Percentiles rank a stretch among this genome's conserved stretches.
Conservation (phyloP, 306 rosid genomes). For the Fragaria nilgerrensis region DNA sequence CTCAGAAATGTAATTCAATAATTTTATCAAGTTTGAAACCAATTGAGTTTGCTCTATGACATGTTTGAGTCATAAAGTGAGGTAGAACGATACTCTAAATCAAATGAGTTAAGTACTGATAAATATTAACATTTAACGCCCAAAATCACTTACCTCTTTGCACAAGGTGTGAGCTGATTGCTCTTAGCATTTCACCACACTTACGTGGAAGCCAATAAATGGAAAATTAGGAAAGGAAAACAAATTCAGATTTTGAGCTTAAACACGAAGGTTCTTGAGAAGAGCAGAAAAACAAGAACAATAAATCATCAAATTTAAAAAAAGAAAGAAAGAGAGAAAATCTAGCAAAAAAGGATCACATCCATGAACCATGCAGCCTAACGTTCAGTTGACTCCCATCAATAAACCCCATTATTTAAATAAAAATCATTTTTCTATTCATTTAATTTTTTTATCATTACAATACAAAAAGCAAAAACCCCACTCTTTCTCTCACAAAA, state of each 20-base stretch:
- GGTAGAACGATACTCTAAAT: accelerated
- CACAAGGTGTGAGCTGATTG: neutral
- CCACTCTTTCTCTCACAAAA: constrained; percentile 25
- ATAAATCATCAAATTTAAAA: neutral
- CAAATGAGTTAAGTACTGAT: neutral
- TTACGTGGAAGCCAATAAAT: neutral
- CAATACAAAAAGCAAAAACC: constrained; percentile 7
- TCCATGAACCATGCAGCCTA: constrained; percentile 56
- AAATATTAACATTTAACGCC: neutral
- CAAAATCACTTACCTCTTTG: neutral
- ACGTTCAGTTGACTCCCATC: constrained; percentile 59
- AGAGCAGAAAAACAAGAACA: neutral
- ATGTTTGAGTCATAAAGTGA: neutral
- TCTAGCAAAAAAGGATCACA: constrained; percentile 43
- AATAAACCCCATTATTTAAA: constrained; percentile 38
- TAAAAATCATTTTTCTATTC: constrained; percentile 4
- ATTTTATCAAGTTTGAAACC: neutral
- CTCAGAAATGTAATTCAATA: neutral
- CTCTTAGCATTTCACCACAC: neutral
- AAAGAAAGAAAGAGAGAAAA: constrained; percentile 25
- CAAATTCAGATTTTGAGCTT: neutral
- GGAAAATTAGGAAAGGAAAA: neutral
- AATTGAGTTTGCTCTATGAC: accelerated
- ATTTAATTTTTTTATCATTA: neutral
- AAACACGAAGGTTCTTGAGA: neutral